These are phyloP conservation scores for Ophiostoma himal-ulmi DNA, from an alignment of 2,329 filamentous ascomycete species.

Conservation along the genomic window DNA sequence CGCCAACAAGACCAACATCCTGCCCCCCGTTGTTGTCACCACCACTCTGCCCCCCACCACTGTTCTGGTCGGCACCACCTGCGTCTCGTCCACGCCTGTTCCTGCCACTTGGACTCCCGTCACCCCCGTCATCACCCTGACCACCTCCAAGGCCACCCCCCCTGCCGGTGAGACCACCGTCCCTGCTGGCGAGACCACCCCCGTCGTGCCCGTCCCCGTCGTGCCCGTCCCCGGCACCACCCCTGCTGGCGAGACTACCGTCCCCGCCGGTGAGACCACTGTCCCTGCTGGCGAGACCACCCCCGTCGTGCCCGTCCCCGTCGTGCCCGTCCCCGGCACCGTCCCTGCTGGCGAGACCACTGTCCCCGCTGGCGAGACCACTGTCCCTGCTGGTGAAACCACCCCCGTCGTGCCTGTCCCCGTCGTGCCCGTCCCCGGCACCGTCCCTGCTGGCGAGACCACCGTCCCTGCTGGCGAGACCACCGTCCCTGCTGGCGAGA, in stretches of 20 bases:
- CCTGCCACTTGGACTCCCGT: not conserved
- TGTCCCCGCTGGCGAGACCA: not conserved
- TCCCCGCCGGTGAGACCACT: too few species aligned
- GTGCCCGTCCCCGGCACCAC: too few species aligned
- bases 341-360: not conserved
- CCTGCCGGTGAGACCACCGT: not conserved
- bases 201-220: too few species aligned
- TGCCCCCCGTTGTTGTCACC: constrained; percentile 14
- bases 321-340: too few species aligned
- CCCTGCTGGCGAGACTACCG: too few species aligned
- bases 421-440: too few species aligned
- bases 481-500: constrained; percentile 13
- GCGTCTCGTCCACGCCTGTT: not conserved
- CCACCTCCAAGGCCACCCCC: constrained; percentile 14
- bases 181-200: not conserved
- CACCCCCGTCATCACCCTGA: constrained; percentile 10
- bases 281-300: too few species aligned
- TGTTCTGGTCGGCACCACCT: constrained; percentile 19
- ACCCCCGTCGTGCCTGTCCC: too few species aligned
- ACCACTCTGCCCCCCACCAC: constrained; percentile 17
- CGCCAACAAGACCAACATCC: constrained; percentile 14
- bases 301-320: too few species aligned
- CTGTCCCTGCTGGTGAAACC: not conserved
- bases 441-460: not conserved
- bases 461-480: constrained; percentile 9